Evolutionary conservation across 2,329 filamentous ascomycete species (phyloP).

Genomic region (Zalaria sp.): DNA sequence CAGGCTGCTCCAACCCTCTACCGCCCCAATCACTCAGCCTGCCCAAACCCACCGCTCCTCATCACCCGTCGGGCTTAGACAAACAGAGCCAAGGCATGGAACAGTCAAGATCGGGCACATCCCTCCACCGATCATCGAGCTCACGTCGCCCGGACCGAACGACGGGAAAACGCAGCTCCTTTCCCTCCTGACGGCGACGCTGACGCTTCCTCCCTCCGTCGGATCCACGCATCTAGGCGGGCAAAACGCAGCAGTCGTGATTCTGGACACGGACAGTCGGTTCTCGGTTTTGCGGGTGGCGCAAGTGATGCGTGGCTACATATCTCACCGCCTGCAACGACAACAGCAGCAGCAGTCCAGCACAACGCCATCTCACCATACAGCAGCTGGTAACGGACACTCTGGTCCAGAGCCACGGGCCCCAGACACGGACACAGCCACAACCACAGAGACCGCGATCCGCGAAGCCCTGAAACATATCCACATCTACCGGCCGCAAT

Average conservation of each 20-base stretch:
- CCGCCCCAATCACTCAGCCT: constrained; percentile 3
- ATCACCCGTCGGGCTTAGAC: background rate
- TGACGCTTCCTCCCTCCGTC: constrained; percentile 32
- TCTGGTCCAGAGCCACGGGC: too few species aligned
- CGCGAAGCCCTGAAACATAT: constrained; percentile 35
- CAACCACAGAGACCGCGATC: constrained; percentile 14
- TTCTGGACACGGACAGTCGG: constrained; percentile 41
- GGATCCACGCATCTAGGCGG: constrained; percentile 24
- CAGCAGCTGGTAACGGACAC: background rate
- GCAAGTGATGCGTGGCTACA: constrained; percentile 18
- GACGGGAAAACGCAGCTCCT: constrained; percentile 46
- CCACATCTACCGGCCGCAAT: constrained; percentile 43
- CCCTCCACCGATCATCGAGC: constrained; percentile 34
- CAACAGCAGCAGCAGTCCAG: background rate
- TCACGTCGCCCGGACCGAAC: constrained; percentile 36
- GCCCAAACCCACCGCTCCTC: constrained; percentile 4
- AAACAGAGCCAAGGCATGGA: too few species aligned
- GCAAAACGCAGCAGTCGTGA: constrained; percentile 34
- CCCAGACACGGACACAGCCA: background rate
- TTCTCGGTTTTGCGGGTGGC: constrained; percentile 38
- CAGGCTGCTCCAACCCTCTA: constrained; percentile 13
- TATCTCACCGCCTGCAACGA: constrained; percentile 5
- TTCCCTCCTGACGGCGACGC: constrained; percentile 38
- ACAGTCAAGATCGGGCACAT: background rate
- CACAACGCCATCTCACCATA: background rate